Conservation (phyloP, 2,329 filamentous ascomycete species). For the Lecanicillium sp. region DNA sequence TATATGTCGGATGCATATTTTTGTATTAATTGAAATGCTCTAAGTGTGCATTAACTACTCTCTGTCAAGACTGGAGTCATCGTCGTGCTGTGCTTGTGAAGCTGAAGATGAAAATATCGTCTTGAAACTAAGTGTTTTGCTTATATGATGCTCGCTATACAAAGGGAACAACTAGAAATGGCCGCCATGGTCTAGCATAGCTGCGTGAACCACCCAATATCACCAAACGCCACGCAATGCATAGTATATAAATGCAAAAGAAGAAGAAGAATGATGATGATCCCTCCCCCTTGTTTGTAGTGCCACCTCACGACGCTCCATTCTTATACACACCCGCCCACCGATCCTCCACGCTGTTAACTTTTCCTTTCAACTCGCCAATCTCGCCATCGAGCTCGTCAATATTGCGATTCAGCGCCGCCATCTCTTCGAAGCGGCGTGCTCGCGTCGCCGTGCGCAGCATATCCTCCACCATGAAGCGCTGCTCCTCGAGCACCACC, state of each 20-base stretch:
- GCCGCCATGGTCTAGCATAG: too few relatives aligned
- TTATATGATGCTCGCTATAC: too few relatives aligned
- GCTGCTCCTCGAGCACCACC: conserved; percentile 83
- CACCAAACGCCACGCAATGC: conserved; percentile 10
- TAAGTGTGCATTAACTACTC: too few relatives aligned
- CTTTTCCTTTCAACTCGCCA: conserved; percentile 52
- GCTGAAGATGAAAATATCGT: too few relatives aligned
- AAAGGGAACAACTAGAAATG: too few relatives aligned
- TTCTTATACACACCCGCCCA: conserved; percentile 45
- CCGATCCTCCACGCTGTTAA: conserved; percentile 55
- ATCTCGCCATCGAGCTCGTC: conserved; percentile 80
- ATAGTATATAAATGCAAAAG: neutral
- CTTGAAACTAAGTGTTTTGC: too few relatives aligned
- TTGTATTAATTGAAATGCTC: too few relatives aligned
- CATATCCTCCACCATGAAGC: conserved; percentile 83
- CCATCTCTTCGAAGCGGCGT: conserved; percentile 78
- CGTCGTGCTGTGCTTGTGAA: too few relatives aligned
- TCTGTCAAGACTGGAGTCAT: too few relatives aligned
- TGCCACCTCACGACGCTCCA: conserved; percentile 13
- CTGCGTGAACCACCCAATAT: neutral
- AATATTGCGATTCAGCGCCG: conserved; percentile 67
- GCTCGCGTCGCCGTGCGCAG: conserved; percentile 67
- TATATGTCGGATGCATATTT: too few relatives aligned
- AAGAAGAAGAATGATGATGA: too few relatives aligned
- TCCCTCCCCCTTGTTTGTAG: neutral